Percentiles rank a stretch among this genome's conserved stretches.
These are phyloP conservation scores for Ramaria rubella DNA, from an alignment of 768 basidiomycete genomes.

Conservation along the genomic window DNA sequence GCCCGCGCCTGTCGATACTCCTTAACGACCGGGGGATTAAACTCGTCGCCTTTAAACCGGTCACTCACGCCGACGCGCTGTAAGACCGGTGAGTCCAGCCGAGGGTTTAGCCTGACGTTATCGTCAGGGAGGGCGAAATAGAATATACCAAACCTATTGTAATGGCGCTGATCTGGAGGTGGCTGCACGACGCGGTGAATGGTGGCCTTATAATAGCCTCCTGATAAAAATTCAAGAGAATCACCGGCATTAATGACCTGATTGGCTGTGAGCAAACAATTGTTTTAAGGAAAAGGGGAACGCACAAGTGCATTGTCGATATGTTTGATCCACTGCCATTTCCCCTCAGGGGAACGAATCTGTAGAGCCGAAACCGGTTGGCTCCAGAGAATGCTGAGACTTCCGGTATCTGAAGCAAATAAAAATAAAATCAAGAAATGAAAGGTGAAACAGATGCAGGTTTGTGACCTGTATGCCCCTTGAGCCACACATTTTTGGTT, in stretches of 20 bases:
- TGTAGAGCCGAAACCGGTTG: conserved; percentile 56
- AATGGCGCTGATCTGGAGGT: conserved; percentile 43
- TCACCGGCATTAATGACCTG: conserved; percentile 53
- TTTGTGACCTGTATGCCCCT: conserved; percentile 48
- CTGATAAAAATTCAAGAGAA: conserved; percentile 52
- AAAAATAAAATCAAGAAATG: neutral
- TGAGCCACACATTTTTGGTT: conserved; percentile 51
- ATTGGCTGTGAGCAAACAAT: neutral
- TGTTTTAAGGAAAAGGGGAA: neutral
- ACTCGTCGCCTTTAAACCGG: conserved; percentile 27
- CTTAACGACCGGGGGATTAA: conserved; percentile 44
- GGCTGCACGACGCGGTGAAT: conserved; percentile 59
- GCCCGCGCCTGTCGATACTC: conserved; percentile 48
- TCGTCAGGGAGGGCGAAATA: conserved; percentile 53
- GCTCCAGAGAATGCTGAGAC: conserved; percentile 52
- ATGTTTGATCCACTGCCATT: conserved; percentile 54
- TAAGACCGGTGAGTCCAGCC: conserved; percentile 42
- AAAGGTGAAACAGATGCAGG: neutral
- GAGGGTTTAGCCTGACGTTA: conserved; percentile 38
- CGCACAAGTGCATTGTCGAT: conserved; percentile 50
- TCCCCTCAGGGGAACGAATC: conserved; percentile 44
- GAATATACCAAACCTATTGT: conserved; percentile 49
- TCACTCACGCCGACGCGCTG: conserved; percentile 36
- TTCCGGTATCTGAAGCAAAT: conserved; percentile 40
- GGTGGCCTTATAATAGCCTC: conserved; percentile 53